phyloP scores from a whole-genome alignment of 305 asterid genomes.

The Fraxinus ornus region DNA sequence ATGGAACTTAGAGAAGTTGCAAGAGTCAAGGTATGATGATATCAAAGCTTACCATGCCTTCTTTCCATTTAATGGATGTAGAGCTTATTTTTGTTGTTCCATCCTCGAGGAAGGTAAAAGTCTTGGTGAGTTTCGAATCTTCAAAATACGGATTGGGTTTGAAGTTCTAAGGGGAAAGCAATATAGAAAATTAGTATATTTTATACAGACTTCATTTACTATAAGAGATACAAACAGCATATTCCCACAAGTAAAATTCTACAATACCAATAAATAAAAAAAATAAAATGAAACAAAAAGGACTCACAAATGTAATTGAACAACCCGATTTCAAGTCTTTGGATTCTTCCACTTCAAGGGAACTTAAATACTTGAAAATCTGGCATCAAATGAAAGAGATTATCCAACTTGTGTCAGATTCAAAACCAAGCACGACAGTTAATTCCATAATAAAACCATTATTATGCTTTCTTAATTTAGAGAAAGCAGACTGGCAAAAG shows the following conservation, averaged over 20 bases:
- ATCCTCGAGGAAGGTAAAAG: constrained; percentile 11
- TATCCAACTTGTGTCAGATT: not conserved
- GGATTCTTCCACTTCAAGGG: constrained; percentile 20
- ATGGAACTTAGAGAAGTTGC: not conserved
- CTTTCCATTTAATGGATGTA: constrained; percentile 24
- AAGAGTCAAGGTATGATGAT: no score
- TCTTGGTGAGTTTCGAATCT: constrained; percentile 23
- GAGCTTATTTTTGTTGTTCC: constrained; percentile 17
- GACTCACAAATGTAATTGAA: constrained; percentile 22
- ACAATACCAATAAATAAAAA: not conserved
- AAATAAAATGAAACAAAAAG: not conserved
- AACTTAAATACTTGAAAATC: constrained; percentile 19
- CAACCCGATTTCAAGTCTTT: constrained; percentile 17
- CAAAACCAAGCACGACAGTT: not conserved
- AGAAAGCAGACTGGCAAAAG: not conserved
- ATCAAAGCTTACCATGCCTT: constrained; percentile 18
- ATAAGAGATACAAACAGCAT: not conserved
- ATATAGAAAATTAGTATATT: not conserved
- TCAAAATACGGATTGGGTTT: constrained; percentile 22
- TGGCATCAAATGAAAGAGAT: not conserved
- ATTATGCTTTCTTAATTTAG: not conserved
- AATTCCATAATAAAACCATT: not conserved
- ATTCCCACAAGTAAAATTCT: not conserved
- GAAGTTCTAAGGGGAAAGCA: constrained; percentile 1
- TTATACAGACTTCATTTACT: not conserved